phyloP scores from a whole-genome alignment of 306 rosid species.

The Rubus parviflorus region DNA sequence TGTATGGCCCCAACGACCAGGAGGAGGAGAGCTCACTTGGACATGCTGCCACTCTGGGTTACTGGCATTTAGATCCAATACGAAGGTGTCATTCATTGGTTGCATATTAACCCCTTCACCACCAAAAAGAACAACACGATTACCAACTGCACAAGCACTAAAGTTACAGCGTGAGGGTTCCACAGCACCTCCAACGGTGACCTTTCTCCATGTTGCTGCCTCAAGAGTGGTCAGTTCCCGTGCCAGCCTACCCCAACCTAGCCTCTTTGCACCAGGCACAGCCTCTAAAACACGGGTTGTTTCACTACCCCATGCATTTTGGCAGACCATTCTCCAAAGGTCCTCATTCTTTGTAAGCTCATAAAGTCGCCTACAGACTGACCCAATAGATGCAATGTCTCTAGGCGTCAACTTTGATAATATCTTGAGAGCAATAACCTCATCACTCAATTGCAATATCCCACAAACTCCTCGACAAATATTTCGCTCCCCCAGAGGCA shows the following conservation, averaged over 20 bases:
- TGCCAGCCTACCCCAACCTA: constrained; percentile 95
- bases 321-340: constrained; percentile 98
- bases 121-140: constrained; percentile 94
- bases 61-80: constrained; percentile 81
- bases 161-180: constrained; percentile 99
- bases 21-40: constrained; percentile 99
- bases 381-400: constrained; percentile 93
- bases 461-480: constrained; percentile 91
- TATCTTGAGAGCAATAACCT: constrained; percentile 87
- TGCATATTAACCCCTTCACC: constrained; percentile 99
- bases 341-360: constrained; percentile 85
- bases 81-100: constrained; percentile 98
- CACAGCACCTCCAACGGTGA: constrained; percentile 88
- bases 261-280: constrained; percentile 95
- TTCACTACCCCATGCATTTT: constrained; percentile 98
- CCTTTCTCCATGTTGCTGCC: constrained; percentile 98
- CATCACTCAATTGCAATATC: constrained; percentile 86
- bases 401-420: constrained; percentile 89
- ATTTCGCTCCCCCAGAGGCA: constrained; percentile 69
- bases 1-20: constrained; percentile 99
- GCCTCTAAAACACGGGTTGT: constrained; percentile 92
- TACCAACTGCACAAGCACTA: constrained; percentile 99
- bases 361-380: constrained; percentile 73
- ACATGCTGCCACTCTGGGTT: constrained; percentile 98
- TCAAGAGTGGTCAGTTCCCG: constrained; percentile 97